Evolutionary conservation across 1,284 basidiomycete genomes (phyloP), one percentile per base, ranked within the genome.

Genomic region (Leccinum solheimii): DNA sequence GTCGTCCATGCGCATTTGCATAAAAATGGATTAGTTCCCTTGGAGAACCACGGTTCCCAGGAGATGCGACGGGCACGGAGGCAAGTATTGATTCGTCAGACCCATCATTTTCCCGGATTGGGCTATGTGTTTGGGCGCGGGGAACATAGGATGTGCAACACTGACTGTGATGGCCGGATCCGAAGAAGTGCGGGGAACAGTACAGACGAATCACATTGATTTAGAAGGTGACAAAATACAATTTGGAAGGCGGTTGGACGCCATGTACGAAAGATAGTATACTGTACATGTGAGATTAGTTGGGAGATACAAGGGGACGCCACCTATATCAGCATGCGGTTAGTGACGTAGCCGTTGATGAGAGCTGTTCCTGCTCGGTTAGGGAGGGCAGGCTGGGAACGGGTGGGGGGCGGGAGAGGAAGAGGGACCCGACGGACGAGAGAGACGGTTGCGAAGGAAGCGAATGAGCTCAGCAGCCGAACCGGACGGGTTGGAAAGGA

Each of bases 381-480:
- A 50, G n/a, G 26, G 30, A 11, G 14, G 59, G 48, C 50, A n/a
- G 6, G 38, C 57, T 32, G 55, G 19, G 56, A 53, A 30, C 30
- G 16, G 16, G 26, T 13, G n/a, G 26, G 50, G 40, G 38, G 38
- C 16, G 16, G 38, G 38, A 45, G 19, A 19, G 40, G 40, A n/a
- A 43, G 40, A 43, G 48, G 14, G 21, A 21, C 40, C n/a, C 13
- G 40, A n/a, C 9, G 48, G 48, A 10, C 48, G 48, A 21, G 23
- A 26, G 11, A 49, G 21, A 26, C 13, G 26, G 16, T 51, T 26
- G 27, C 55, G 55, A 50, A 49, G 55, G 62, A 38, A 45, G n/a
- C 51, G 13, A 40, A 32, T 53, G 64, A 27, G 50, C 60, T 63
- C 60, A 61, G 32, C 60, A 54, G 43, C 65, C 50, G 65, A 56